Conservation (phyloP, 176 grass and related monocot genomes). For the Musa acuminata region DNA sequence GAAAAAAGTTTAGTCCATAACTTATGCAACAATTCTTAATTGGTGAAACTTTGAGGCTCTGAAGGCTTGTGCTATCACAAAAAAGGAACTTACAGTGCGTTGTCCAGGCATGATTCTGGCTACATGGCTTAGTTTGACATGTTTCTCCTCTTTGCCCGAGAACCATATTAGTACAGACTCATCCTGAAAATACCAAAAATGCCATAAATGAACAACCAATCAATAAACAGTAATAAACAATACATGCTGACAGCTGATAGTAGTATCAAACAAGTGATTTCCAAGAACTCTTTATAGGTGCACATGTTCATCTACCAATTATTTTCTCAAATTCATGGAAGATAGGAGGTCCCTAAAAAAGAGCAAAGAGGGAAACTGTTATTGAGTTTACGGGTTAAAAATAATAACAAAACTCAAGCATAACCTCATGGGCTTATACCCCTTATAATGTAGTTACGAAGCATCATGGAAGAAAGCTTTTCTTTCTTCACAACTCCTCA, state of each 20-base stretch:
- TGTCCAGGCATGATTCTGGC: constrained; percentile 99
- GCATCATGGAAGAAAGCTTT: too few species aligned
- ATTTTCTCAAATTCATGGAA: neutral
- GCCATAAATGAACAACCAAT: neutral
- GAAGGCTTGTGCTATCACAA: neutral
- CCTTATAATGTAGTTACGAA: too few species aligned
- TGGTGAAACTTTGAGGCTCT: neutral
- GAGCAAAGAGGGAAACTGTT: neutral
- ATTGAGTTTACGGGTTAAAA: neutral
- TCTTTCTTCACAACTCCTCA: too few species aligned
- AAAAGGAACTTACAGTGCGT: constrained; percentile 71
- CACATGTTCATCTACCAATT: neutral
- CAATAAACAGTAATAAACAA: constrained; percentile 3
- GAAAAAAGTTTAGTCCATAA: too few species aligned
- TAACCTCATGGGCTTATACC: neutral
- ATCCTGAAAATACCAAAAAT: constrained; percentile 53
- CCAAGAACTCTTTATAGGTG: neutral
- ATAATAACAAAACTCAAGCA: neutral
- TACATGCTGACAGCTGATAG: neutral
- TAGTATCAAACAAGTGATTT: neutral
- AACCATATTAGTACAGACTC: constrained; percentile 99
- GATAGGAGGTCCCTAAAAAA: neutral
- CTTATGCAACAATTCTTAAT: neutral
- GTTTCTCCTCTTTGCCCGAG: constrained; percentile 98
- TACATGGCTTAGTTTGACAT: constrained; percentile 88